Evolutionary conservation across 208 protist genomes (phyloP).

Genomic region (Leptomonas pyrrhocoris): DNA sequence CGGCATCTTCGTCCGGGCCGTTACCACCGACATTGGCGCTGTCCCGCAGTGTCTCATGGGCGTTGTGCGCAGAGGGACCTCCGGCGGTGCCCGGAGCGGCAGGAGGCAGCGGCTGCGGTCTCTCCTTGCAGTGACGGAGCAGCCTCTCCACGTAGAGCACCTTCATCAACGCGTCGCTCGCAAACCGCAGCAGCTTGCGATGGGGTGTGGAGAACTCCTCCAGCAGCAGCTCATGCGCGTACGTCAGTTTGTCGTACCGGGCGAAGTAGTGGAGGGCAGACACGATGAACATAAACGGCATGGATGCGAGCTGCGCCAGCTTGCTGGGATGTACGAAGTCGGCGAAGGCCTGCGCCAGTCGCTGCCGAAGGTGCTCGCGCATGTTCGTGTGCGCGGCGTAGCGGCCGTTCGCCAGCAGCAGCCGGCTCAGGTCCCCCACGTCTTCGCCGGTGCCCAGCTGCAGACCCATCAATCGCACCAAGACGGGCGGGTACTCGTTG

Average conservation of each 20-base stretch:
- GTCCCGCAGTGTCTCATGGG: neutral
- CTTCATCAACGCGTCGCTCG: constrained; percentile 66
- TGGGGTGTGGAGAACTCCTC: constrained; percentile 26
- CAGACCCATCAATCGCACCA: constrained; percentile 40
- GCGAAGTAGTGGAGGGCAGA: constrained; percentile 54
- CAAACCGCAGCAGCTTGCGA: constrained; percentile 60
- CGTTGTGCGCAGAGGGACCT: neutral
- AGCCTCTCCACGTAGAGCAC: constrained; percentile 66
- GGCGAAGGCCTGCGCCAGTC: constrained; percentile 29
- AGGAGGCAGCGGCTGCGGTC: constrained; percentile 4
- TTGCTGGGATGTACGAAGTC: constrained; percentile 25
- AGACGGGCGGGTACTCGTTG: constrained; percentile 35
- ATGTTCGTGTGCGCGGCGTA: constrained; percentile 42
- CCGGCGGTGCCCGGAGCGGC: neutral
- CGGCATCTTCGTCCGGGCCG: neutral
- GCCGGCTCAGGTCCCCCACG: constrained; percentile 27
- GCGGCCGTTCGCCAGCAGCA: constrained; percentile 53
- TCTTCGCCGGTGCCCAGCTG: constrained; percentile 57
- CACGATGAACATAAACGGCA: constrained; percentile 72
- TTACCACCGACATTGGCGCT: neutral
- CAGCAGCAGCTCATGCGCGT: constrained; percentile 66
- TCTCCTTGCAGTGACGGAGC: constrained; percentile 37
- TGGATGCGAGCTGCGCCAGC: constrained; percentile 36
- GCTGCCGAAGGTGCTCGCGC: constrained; percentile 50
- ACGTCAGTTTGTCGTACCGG: constrained; percentile 28